phyloP scores from a whole-genome alignment of 441 rosid genomes.

The Croton setiger region DNA sequence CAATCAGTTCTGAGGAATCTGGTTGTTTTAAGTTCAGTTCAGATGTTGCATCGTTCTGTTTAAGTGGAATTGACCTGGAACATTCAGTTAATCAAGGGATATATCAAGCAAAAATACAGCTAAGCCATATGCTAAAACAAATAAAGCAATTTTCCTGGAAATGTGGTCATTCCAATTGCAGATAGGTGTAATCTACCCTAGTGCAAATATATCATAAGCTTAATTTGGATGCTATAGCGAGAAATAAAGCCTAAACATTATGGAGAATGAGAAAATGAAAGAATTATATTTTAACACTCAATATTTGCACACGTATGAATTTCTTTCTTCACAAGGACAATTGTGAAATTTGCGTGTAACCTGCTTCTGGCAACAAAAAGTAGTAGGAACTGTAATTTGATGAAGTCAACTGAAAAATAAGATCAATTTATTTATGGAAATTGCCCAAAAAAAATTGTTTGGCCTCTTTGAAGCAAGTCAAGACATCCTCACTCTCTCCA shows the following conservation, averaged over 20 bases:
- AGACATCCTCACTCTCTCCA: neutral
- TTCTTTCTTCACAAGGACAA: neutral
- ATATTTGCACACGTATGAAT: neutral
- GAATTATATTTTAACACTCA: neutral
- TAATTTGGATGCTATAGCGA: neutral
- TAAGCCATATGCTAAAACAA: neutral
- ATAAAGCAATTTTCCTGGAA: neutral
- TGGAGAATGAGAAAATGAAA: neutral
- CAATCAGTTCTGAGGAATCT: slow-evolving; percentile 26
- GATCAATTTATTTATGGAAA: neutral
- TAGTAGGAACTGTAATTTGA: neutral
- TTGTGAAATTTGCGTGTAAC: neutral
- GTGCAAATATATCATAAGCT: neutral
- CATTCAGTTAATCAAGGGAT: slow-evolving; percentile 18
- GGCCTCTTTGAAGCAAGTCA: neutral
- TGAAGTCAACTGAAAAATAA: neutral
- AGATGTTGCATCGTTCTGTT: slow-evolving; percentile 29
- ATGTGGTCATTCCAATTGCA: neutral
- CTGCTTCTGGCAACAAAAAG: slow-evolving; percentile 1
- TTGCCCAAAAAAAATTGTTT: neutral
- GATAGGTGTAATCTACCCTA: neutral
- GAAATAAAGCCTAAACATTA: neutral
- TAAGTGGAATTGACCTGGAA: slow-evolving; percentile 45
- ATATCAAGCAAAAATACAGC: slow-evolving; percentile 16
- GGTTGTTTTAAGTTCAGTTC: slow-evolving; percentile 34